These are phyloP conservation scores for Eimeria falciformis DNA, from an alignment of 169 alveolate genomes.

Conservation along the genomic window DNA sequence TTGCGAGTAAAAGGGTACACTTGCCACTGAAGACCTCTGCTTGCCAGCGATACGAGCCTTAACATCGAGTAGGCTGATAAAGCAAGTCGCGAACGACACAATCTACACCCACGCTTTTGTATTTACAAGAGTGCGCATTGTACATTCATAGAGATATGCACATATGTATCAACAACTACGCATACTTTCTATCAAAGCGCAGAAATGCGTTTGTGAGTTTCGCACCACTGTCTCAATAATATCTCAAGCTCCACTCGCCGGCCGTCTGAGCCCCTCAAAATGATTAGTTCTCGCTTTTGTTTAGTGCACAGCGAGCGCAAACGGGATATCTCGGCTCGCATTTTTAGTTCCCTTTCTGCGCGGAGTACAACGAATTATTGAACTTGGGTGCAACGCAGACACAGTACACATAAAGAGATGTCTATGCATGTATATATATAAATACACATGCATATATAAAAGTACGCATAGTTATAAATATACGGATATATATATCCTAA, in stretches of 20 bases:
- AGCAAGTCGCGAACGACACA: background rate
- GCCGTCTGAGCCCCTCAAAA: conserved; percentile 49
- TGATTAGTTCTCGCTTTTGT: conserved; percentile 45
- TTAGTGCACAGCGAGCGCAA: conserved; percentile 45
- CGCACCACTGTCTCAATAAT: conserved; percentile 62
- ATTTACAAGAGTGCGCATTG: background rate
- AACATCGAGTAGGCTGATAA: conserved; percentile 33
- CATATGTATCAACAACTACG: no score
- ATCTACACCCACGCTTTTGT: background rate
- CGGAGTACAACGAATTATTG: background rate
- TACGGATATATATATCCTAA: background rate
- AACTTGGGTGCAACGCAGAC: no score
- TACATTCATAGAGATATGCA: background rate
- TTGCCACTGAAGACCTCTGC: conserved; percentile 29
- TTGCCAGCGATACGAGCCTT: conserved; percentile 32
- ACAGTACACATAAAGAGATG: background rate
- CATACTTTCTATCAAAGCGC: no score
- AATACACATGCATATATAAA: no score
- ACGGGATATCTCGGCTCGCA: conserved; percentile 64
- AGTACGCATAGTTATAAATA: background rate
- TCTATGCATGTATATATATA: background rate
- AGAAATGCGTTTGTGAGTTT: no score
- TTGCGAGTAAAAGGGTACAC: no score
- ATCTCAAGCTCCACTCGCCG: conserved; percentile 66
- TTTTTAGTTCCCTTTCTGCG: conserved; percentile 53